These are phyloP conservation scores for Penicillium silybi DNA, from an alignment of 495 filamentous ascomycete species.

Conservation along the genomic window DNA sequence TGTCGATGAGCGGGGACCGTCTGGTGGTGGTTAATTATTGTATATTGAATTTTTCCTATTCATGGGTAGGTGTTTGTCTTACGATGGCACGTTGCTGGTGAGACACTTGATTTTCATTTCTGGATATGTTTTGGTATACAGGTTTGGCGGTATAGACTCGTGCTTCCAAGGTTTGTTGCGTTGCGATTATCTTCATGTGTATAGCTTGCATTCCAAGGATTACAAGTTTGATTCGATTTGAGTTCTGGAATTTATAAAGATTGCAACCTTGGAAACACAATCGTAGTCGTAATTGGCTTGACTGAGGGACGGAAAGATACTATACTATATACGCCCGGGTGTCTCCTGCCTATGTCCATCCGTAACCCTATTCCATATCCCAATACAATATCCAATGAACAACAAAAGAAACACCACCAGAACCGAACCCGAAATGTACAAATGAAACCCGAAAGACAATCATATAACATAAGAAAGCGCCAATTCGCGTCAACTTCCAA, in stretches of 20 bases:
- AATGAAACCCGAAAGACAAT: neutral
- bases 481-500: neutral
- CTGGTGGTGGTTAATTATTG: constrained; percentile 27
- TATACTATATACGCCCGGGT: no score
- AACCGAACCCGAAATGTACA: neutral
- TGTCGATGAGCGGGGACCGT: constrained; percentile 38
- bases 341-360: neutral
- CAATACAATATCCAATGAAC: neutral
- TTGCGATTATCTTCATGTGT: neutral
- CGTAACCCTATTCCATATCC: no score
- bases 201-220: neutral
- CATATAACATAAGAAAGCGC: neutral
- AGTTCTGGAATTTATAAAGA: no score
- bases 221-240: no score
- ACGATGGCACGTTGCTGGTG: neutral
- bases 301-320: no score
- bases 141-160: neutral
- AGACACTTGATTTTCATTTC: no score
- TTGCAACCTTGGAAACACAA: no score
- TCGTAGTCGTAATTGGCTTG: no score
- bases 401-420: neutral
- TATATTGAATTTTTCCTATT: neutral
- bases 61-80: neutral
- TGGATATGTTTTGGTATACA: neutral
- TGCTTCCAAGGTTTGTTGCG: neutral